phyloP scores from a whole-genome alignment of 1,139 yeast species.

The Scheffersomyces cryptocercus region DNA sequence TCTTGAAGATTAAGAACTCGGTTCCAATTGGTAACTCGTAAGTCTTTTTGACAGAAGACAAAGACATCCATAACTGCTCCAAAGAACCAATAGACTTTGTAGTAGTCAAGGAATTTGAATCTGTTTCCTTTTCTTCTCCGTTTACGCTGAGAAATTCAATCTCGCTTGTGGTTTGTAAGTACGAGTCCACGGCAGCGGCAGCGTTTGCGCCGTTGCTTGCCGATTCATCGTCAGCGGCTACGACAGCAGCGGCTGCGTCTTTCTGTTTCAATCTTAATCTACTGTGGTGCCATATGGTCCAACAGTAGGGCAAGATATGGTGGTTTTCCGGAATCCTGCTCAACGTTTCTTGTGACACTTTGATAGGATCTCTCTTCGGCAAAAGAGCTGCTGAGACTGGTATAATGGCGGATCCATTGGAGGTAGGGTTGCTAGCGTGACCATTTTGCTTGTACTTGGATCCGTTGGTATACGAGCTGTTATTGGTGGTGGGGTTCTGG shows the following conservation, averaged over 20 bases:
- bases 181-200: conserved; percentile 36
- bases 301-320: conserved; percentile 48
- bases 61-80: conserved; percentile 64
- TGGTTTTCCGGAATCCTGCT: conserved; percentile 29
- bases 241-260: conserved; percentile 8
- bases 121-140: conserved; percentile 13
- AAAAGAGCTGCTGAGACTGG: conserved; percentile 19
- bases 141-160: conserved; percentile 28
- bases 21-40: conserved; percentile 54
- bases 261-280: conserved; percentile 26
- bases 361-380: conserved; percentile 38
- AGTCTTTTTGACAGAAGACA: conserved; percentile 48
- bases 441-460: conserved; percentile 8
- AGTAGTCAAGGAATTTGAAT: conserved; percentile 5
- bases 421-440: conserved; percentile 7
- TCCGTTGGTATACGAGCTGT: conserved; percentile 5
- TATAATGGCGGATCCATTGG: conserved; percentile 8
- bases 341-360: conserved; percentile 36
- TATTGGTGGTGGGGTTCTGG: conserved; percentile 6
- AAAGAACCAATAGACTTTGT: conserved; percentile 48
- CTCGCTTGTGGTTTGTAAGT: conserved; percentile 44
- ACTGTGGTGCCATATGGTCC: conserved; percentile 53
- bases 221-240: conserved; percentile 11
- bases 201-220: conserved; percentile 12
- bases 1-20: conserved; percentile 61